A percentile compares a stretch with the other conserved stretches of the same genome.
phyloP scores from a whole-genome alignment of 495 filamentous ascomycete genomes.

The Delitschia confertaspora region DNA sequence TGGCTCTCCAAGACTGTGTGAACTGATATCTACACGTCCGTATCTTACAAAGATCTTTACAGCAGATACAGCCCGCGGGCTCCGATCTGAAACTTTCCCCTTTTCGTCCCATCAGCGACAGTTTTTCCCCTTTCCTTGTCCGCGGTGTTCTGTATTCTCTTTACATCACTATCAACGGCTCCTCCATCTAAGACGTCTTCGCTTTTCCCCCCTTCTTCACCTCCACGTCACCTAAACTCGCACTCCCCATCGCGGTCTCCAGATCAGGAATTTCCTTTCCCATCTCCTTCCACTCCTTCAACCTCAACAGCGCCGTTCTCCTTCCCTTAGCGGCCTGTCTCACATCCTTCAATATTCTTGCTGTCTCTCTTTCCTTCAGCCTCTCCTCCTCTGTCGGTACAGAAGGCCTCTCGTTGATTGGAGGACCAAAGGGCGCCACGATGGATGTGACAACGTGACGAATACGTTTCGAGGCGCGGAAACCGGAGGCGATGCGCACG shows the following conservation, averaged over 20 bases:
- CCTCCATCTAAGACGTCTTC: too few relatives aligned
- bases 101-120: too few relatives aligned
- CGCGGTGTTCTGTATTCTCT: too few relatives aligned
- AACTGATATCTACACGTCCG: too few relatives aligned
- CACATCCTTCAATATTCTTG: constrained; percentile 34
- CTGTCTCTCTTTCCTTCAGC: constrained; percentile 40
- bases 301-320: constrained; percentile 8
- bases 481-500: constrained; percentile 64
- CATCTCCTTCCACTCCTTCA: constrained; percentile 26
- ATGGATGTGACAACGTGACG: constrained; percentile 71
- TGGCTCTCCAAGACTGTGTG: too few relatives aligned
- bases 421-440: constrained; percentile 59
- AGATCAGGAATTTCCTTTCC: constrained; percentile 27
- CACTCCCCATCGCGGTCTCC: constrained; percentile 24
- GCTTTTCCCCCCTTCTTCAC: neutral
- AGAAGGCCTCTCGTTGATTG: constrained; percentile 53
- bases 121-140: too few relatives aligned
- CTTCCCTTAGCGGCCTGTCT: constrained; percentile 19
- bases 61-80: too few relatives aligned
- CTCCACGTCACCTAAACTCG: constrained; percentile 18
- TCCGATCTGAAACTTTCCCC: too few relatives aligned
- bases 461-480: constrained; percentile 54
- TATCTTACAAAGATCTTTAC: too few relatives aligned
- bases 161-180: too few relatives aligned
- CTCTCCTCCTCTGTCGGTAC: constrained; percentile 57